Base-by-base conservation (phyloP, 805 yeast genomes). In the Candida sithepensis region DNA sequence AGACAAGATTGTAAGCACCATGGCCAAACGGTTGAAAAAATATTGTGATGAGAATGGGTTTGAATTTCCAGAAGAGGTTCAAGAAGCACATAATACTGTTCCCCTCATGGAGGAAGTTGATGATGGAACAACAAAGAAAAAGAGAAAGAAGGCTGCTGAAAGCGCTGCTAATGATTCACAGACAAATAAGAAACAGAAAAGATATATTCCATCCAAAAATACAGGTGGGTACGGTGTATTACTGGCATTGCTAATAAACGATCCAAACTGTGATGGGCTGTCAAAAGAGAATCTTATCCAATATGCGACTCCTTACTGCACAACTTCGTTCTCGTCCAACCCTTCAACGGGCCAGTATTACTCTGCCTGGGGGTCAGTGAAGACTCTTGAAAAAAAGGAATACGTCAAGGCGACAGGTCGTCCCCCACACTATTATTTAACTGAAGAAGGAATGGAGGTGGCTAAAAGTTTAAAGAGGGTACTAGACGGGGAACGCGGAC, bases 221-320 rank as follows among this genome's bases (percentile, higher is more conserved):
- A 81, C 94, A 0, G 97, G 97, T 1, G 95, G 87, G 0, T 91
- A 87, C 68, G 96, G 94, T 0, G 85, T 90, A 8, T 57, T 90
- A 18, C 51, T 88, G 18, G 82, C 83, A 0, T 65, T 90, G 3
- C 67, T 72, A 43, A 70, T 78, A 40, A 63, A 60, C 23, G 89
- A 83, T 56, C 62, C 66, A 3, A 56, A 64, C 2, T 64, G 73
- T 19, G 58, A 63, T n/a, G 96, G 96, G 0, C 58, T 87, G 56
- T 73, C 82, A 3, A 85, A 80, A 58, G 79, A 78, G 10, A 84
- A 79, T 34, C 74, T 90, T 5, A 68, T 78, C 2, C 58, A 71
- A 9, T 56, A 63, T 16, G 96, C 87, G 0, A 63, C 78, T 1
- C 74, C 72, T 8, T 82, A 69, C 58, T 78, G 85, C 46, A 81